Conservation (phyloP, 768 basidiomycete species). For the Boletus edulis region DNA sequence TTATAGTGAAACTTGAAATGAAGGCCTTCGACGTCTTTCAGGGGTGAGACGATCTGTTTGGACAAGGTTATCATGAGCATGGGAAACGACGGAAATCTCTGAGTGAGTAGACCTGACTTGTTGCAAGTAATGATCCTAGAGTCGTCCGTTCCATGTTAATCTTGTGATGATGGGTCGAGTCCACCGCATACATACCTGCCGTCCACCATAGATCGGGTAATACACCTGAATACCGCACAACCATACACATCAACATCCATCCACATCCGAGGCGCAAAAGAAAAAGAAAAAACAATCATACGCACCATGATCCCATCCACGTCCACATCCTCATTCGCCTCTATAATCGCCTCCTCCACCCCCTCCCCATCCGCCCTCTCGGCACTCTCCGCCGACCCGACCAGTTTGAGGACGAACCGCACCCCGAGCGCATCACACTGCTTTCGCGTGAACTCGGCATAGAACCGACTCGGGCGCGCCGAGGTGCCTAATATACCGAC, state of each 20-base stretch:
- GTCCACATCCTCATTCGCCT: constrained; percentile 83
- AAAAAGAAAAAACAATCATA: not conserved
- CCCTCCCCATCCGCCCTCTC: constrained; percentile 72
- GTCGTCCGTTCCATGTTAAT: not conserved
- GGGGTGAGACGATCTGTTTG: constrained; percentile 81
- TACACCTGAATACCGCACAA: constrained; percentile 61
- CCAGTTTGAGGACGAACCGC: constrained; percentile 74
- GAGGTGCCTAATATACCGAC: constrained; percentile 91
- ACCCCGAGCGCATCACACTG: constrained; percentile 90
- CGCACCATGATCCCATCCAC: constrained; percentile 95
- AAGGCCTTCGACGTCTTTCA: constrained; percentile 97
- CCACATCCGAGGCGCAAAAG: constrained; percentile 5
- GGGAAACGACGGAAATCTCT: not conserved
- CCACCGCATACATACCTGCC: constrained; percentile 57
- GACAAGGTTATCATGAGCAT: not conserved
- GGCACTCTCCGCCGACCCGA: constrained; percentile 44
- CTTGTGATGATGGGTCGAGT: not conserved
- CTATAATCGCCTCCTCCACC: constrained; percentile 94
- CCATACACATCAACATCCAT: not conserved
- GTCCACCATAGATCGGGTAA: constrained; percentile 91
- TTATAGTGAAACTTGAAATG: constrained; percentile 96
- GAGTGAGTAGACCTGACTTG: constrained; percentile 49
- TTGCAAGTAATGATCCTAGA: constrained; percentile 93
- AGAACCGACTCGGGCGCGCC: constrained; percentile 73
- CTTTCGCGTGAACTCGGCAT: constrained; percentile 88